Evolutionary conservation across 2,329 filamentous ascomycete species (phyloP), one percentile per base, ranked within the genome.

Genomic region (Phyllosticta paracitricarpa): DNA sequence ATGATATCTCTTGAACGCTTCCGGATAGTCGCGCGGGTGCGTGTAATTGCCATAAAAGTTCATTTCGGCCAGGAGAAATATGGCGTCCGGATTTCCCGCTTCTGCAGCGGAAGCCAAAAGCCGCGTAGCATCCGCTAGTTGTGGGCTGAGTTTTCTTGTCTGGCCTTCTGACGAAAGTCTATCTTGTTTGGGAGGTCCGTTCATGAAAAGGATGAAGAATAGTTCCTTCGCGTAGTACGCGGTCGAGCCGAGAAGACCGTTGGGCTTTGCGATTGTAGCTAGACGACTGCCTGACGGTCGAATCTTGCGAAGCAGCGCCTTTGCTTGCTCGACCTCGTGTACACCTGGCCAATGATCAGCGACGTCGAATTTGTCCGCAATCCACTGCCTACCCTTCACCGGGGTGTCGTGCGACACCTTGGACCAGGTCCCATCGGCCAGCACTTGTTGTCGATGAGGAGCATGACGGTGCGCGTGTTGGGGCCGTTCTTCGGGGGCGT

Each of bases 1-100:
- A 64, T 89, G 80, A 74, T 97, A 99, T 77, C 90, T 83, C 65
- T 83, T 80, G 71, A 96, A 96, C 0, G 94, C 90, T 56, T 84
- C 81, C 33, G 83, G 79, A 67, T 96, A 91, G 71, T 97, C 86
- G 65, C 87, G 83, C 1, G 93, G 92, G 69, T 97, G 83, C 24
- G 89, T 89, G 75, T 88, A 96, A 75, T 97, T 97, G 71, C 94
- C 94, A 69, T 94, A 91, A 75, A 97, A 97, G 78, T 95, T 96
- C 82, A 99, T 87, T 72, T 99, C 90, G 19, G 90, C 94, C 25
- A 99, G 81, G 17, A 96, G 79, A 70, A 88, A 96, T 54, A 97
- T 84, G 4, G 94, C 94, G 72, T 99, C 92, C 1, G 89, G 82
- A 70, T 91, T 80, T 65, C 81, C 75, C 53, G 78, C 68, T 7